These are phyloP conservation scores for Houttuynia cordata DNA, from an alignment of 164 flowering plant species.

Conservation along the genomic window DNA sequence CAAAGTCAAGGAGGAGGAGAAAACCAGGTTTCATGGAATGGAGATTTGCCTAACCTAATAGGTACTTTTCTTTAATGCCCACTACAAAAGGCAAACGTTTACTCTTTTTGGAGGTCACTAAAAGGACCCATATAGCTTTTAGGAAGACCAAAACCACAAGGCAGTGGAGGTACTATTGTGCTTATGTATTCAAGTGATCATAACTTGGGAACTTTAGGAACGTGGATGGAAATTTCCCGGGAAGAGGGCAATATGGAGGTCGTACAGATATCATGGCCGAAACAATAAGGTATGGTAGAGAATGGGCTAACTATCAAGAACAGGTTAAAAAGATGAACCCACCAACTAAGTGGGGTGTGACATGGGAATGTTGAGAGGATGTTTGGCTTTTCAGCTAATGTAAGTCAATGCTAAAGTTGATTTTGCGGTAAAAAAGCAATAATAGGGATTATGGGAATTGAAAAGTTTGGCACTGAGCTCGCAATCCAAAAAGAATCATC, in stretches of 20 bases:
- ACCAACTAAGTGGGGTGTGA: slow-evolving; percentile 2
- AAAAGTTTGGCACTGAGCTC: not conserved
- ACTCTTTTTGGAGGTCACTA: too few species aligned
- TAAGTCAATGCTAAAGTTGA: slow-evolving; percentile 6
- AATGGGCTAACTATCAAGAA: not conserved
- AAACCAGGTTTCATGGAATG: not conserved
- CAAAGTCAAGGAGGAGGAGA: not conserved
- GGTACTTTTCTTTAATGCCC: not conserved
- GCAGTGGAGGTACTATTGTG: not conserved
- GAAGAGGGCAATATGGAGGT: too few species aligned
- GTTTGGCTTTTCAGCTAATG: not conserved
- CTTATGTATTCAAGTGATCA: too few species aligned
- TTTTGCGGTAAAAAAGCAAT: too few species aligned
- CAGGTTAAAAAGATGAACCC: slow-evolving; percentile 1
- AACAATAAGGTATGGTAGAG: too few species aligned
- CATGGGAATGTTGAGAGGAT: not conserved
- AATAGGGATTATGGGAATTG: not conserved
- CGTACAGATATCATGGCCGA: too few species aligned
- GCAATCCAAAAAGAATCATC: not conserved
- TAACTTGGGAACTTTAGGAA: too few species aligned
- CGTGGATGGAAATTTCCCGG: too few species aligned
- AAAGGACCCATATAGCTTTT: too few species aligned
- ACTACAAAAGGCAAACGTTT: not conserved
- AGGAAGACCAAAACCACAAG: not conserved
- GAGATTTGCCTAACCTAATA: not conserved